Conservation (phyloP, 192 early-diverging fungal species). For the Coemansia sp. region DNA sequence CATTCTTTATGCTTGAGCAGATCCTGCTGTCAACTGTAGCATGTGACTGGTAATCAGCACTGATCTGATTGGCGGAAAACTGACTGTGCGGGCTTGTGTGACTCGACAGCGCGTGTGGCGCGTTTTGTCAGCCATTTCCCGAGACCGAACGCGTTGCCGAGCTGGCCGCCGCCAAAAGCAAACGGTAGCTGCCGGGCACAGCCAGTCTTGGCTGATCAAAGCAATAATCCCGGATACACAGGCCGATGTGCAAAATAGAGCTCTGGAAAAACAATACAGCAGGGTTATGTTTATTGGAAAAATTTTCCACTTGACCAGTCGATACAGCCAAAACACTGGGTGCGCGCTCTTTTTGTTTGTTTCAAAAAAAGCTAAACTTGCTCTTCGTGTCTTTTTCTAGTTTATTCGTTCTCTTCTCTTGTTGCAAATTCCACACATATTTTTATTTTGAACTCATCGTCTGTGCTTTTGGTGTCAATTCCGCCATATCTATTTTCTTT, state of each 20-base stretch:
- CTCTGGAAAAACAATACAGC: background rate
- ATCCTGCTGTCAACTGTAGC: background rate
- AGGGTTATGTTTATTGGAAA: background rate
- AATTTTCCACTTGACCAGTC: background rate
- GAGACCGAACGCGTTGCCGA: background rate
- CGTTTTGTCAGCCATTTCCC: background rate
- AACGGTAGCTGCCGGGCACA: background rate
- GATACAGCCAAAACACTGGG: no score
- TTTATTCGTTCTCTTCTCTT: no score
- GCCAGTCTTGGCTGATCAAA: background rate
- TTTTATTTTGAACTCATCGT: no score
- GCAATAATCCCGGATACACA: background rate
- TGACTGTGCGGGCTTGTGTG: background rate
- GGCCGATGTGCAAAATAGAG: conserved; percentile 3
- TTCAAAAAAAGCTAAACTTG: no score
- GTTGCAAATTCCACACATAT: no score
- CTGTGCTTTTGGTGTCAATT: no score
- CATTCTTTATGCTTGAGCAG: background rate
- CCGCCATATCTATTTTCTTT: no score
- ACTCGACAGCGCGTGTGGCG: background rate
- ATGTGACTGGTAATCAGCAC: background rate
- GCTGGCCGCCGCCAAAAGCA: background rate
- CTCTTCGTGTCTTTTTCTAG: no score
- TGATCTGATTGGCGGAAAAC: background rate
- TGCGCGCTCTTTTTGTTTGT: no score